A percentile compares a stretch with the other conserved stretches of the same genome.
Conservation (phyloP, 257 asterid genomes). For the Salvia hispanica region DNA sequence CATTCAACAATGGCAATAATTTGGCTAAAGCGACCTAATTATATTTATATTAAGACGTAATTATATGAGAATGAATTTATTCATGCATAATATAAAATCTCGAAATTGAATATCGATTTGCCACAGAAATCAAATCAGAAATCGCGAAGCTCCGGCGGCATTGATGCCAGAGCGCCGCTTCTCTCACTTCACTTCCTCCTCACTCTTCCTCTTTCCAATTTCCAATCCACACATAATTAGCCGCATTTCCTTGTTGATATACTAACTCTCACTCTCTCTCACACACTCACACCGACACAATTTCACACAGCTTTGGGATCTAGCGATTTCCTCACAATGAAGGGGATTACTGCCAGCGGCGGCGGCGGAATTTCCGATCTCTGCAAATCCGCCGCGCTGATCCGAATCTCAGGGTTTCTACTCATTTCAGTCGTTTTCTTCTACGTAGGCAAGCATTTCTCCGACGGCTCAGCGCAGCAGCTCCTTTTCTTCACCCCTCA, state of each 20-base stretch:
- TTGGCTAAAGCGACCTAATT: too few relatives aligned
- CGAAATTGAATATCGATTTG: too few relatives aligned
- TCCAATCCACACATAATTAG: neutral
- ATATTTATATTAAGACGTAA: too few relatives aligned
- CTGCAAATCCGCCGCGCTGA: conserved; percentile 50
- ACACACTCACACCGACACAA: neutral
- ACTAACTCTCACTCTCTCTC: neutral
- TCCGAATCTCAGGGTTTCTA: conserved; percentile 51
- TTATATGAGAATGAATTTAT: too few relatives aligned
- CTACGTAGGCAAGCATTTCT: conserved; percentile 67
- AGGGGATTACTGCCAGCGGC: conserved; percentile 38
- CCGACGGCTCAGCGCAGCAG: conserved; percentile 58
- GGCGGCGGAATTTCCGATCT: conserved; percentile 45
- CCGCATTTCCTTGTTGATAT: neutral
- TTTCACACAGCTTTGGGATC: conserved; percentile 29
- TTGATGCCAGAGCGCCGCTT: conserved; percentile 38
- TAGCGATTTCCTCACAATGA: conserved; percentile 37
- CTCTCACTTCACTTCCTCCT: conserved; percentile 33
- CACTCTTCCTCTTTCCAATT: conserved; percentile 29
- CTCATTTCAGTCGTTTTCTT: conserved; percentile 61
- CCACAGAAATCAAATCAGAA: neutral
- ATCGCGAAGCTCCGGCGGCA: conserved; percentile 27
- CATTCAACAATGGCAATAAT: too few relatives aligned
- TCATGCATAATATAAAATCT: neutral
- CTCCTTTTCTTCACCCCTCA: conserved; percentile 62